Evolutionary conservation across 805 yeast species (phyloP).

Genomic region (Wickerhamiella siamensis): DNA sequence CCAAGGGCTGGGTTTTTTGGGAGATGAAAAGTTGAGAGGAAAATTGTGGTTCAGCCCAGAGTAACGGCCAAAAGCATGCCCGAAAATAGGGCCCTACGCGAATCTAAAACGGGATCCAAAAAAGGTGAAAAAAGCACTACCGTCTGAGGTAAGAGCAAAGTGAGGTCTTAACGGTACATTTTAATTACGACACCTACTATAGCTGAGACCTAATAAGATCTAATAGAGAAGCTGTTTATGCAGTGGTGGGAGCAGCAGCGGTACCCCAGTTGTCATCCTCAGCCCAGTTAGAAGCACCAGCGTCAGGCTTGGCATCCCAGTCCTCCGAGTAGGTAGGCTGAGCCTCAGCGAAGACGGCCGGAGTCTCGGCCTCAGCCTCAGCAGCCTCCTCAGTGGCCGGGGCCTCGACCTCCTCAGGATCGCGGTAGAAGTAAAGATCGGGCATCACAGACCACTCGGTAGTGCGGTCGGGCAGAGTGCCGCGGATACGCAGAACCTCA

Average conservation of each 20-base stretch:
- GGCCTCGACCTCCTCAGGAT: conserved; percentile 96
- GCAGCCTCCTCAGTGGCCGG: conserved; percentile 49
- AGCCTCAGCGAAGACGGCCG: conserved; percentile 46
- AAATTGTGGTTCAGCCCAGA: too few species aligned
- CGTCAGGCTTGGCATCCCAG: conserved; percentile 27
- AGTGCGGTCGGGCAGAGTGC: conserved; percentile 89
- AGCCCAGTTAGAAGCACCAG: conserved; percentile 37
- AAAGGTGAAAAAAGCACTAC: too few species aligned
- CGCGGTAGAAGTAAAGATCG: conserved; percentile 99
- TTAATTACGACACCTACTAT: conserved; percentile 3
- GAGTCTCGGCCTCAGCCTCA: conserved; percentile 51
- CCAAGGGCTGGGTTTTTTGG: too few species aligned
- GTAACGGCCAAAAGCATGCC: too few species aligned
- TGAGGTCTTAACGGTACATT: too few species aligned
- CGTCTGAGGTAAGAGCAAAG: too few species aligned
- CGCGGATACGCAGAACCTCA: conserved; percentile 98
- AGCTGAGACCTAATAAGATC: conserved; percentile 1
- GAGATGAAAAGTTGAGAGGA: too few species aligned
- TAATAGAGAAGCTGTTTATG: conserved; percentile 1
- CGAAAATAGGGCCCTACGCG: too few species aligned
- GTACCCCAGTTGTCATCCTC: conserved; percentile 22
- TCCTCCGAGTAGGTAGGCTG: conserved; percentile 28
- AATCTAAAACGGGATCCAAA: too few species aligned
- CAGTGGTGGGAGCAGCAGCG: conserved; percentile 2
- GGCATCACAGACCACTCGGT: conserved; percentile 99